phyloP scores from a whole-genome alignment of 2,329 filamentous ascomycete species.

The Xylariaceae sp. region DNA sequence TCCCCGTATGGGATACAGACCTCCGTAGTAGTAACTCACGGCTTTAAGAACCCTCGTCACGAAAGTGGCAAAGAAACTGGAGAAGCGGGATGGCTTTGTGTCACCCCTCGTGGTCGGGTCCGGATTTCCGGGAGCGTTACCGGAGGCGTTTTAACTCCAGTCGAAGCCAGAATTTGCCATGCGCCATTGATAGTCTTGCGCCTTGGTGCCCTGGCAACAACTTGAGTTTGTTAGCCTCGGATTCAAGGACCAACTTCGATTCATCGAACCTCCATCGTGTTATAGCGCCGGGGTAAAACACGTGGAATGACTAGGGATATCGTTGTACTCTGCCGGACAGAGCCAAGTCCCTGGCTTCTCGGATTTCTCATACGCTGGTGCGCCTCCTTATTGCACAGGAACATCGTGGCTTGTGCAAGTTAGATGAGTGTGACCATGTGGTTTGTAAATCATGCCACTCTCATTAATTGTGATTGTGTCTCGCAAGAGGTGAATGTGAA shows the following conservation, averaged over 20 bases:
- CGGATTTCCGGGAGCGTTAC: background rate
- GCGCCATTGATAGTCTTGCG: background rate
- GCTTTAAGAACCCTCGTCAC: background rate
- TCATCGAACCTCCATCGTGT: background rate
- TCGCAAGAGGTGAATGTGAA: no score
- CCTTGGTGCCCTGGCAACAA: background rate
- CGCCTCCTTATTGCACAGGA: background rate
- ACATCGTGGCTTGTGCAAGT: background rate
- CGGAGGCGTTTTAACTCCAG: background rate
- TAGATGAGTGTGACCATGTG: background rate
- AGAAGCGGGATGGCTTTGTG: background rate
- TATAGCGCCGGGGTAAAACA: background rate
- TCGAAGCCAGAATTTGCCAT: background rate
- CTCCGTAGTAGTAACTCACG: background rate
- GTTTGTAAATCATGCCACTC: no score
- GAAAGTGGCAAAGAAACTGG: background rate
- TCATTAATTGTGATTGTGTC: no score
- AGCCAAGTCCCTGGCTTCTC: background rate
- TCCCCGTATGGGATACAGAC: no score
- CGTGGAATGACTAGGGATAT: background rate
- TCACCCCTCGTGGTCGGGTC: background rate
- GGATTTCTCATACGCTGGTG: background rate
- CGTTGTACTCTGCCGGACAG: background rate
- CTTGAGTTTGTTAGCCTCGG: background rate
- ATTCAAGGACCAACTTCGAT: background rate